Conservation (phyloP, 352 stramenopile genomes). For the Globisporangium camurandrum region DNA sequence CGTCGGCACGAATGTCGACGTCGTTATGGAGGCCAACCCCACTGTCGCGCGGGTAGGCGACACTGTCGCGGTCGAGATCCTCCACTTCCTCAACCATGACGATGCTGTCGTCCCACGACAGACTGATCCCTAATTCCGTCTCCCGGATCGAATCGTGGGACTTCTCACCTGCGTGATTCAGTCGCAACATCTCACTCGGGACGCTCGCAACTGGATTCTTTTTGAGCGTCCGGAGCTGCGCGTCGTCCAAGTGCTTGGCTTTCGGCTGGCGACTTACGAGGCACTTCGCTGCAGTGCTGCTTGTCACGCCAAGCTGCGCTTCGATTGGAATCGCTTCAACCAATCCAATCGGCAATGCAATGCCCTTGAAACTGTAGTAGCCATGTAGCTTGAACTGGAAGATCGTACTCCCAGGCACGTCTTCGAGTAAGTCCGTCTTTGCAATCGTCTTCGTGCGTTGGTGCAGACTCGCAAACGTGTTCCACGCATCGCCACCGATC, state of each 20-base stretch:
- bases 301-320: conserved; percentile 37
- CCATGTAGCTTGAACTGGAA: conserved; percentile 83
- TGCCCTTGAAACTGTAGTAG: conserved; percentile 83
- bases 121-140: conserved; percentile 64
- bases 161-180: conserved; percentile 52
- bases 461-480: conserved; percentile 37
- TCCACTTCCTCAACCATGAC: conserved; percentile 59
- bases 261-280: conserved; percentile 38
- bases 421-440: conserved; percentile 37
- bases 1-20: conserved; percentile 63
- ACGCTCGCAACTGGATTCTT: conserved; percentile 45
- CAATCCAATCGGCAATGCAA: conserved; percentile 69
- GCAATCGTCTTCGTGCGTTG: conserved; percentile 23
- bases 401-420: conserved; percentile 39
- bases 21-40: conserved; percentile 25
- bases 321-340: conserved; percentile 76
- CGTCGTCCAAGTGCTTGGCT: conserved; percentile 56
- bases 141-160: conserved; percentile 78
- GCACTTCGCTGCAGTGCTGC: conserved; percentile 23
- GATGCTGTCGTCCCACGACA: conserved; percentile 69
- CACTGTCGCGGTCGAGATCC: conserved; percentile 26
- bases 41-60: too few relatives aligned
- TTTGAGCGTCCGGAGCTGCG: conserved; percentile 28
- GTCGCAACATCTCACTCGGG: conserved; percentile 46
- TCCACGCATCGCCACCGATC: conserved; percentile 78